phyloP scores from a whole-genome alignment of 2,329 filamentous ascomycete species.

The Hymenoscyphus albidus region DNA sequence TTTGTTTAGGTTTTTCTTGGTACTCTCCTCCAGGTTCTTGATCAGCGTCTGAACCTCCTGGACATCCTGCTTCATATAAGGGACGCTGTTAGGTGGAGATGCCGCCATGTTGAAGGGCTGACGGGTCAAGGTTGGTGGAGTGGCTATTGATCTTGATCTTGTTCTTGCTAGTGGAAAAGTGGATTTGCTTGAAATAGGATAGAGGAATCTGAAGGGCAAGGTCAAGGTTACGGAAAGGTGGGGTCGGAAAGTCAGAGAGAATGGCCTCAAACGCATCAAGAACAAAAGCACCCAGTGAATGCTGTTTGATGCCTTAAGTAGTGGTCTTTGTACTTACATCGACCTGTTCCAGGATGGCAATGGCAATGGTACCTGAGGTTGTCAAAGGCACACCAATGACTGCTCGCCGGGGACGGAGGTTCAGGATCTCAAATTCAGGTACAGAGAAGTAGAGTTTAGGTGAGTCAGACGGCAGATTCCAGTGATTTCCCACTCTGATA shows the following conservation, averaged over 20 bases:
- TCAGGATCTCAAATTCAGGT: neutral
- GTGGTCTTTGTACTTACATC: constrained; percentile 2
- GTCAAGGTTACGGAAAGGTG: neutral
- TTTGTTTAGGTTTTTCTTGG: constrained; percentile 62
- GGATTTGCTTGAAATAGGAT: neutral
- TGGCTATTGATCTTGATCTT: neutral
- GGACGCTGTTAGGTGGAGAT: constrained; percentile 40
- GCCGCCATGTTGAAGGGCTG: constrained; percentile 47
- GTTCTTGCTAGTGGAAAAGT: neutral
- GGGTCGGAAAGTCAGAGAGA: neutral
- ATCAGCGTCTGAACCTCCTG: constrained; percentile 52
- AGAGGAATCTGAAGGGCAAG: neutral
- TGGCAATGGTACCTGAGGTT: neutral
- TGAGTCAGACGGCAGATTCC: neutral
- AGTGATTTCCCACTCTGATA: neutral
- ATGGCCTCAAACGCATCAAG: neutral
- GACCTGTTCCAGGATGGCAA: neutral
- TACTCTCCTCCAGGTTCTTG: constrained; percentile 54
- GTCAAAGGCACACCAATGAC: neutral
- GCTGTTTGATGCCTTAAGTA: neutral
- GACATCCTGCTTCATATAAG: constrained; percentile 66
- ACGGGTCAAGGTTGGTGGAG: neutral
- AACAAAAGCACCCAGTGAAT: neutral
- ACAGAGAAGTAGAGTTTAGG: neutral
- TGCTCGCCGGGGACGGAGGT: neutral